Conservation (phyloP, 2,329 filamentous ascomycete species). For the Xenoacremonium recifei region DNA sequence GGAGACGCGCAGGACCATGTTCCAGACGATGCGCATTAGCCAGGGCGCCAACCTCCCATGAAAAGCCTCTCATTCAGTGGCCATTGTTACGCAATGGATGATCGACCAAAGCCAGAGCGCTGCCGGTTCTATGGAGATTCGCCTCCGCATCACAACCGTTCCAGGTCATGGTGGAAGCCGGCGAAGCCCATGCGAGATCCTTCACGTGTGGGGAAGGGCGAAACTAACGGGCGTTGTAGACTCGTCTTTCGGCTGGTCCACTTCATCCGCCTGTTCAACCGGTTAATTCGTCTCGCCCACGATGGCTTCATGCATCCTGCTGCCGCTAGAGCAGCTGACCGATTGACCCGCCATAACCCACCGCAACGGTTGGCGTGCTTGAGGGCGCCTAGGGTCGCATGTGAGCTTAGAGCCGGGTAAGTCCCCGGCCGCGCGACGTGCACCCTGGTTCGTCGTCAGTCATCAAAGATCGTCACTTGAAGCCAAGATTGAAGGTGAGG, state of each 20-base stretch:
- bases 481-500: neutral
- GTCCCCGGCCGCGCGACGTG: slow-evolving; percentile 33
- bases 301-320: neutral
- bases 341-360: neutral
- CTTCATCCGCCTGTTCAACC: neutral
- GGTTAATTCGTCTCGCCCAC: neutral
- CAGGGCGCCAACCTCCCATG: too few relatives aligned
- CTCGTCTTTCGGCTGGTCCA: neutral
- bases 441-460: slow-evolving; percentile 29
- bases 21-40: neutral
- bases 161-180: neutral
- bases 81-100: too few relatives aligned
- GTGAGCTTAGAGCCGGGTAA: slow-evolving; percentile 24
- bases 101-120: too few relatives aligned
- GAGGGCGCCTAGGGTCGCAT: neutral
- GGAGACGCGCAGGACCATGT: too few relatives aligned
- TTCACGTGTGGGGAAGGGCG: neutral
- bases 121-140: too few relatives aligned
- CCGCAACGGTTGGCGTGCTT: neutral
- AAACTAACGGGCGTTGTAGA: neutral
- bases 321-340: slow-evolving; percentile 1
- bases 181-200: neutral
- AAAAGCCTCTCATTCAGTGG: too few relatives aligned
- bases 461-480: slow-evolving; percentile 2
- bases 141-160: neutral